Evolutionary conservation across 169 alveolate species (phyloP).

Genomic region (Plasmodium inui): DNA sequence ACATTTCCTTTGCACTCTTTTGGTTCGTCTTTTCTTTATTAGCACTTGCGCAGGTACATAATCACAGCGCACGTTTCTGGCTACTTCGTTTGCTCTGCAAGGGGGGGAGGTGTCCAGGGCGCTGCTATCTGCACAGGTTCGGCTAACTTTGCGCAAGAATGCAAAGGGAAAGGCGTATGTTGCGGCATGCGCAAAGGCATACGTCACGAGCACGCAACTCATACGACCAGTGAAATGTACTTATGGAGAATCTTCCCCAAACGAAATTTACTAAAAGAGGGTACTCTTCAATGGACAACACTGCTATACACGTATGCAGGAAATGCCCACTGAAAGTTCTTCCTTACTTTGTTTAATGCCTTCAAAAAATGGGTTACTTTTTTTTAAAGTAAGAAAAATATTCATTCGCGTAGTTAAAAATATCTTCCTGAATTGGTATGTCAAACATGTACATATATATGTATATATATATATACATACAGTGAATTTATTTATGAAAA

Average conservation of each 20-base stretch:
- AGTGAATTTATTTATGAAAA: neutral
- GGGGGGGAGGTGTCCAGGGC: neutral
- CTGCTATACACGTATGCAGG: neutral
- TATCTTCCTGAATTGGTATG: slow-evolving; percentile 54
- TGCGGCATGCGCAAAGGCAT: neutral
- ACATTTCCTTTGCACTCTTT: neutral
- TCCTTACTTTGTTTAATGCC: slow-evolving; percentile 17
- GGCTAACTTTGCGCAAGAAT: neutral
- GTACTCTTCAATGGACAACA: neutral
- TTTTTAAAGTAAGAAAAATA: slow-evolving; percentile 74
- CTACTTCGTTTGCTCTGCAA: neutral
- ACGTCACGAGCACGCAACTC: neutral
- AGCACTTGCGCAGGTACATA: neutral
- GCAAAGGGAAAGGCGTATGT: neutral
- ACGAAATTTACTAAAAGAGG: neutral
- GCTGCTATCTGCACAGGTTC: neutral
- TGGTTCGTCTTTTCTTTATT: neutral
- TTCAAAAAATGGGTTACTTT: slow-evolving; percentile 37
- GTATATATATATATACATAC: neutral
- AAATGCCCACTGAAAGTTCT: neutral
- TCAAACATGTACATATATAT: neutral
- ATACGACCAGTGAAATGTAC: neutral
- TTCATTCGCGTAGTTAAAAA: slow-evolving; percentile 74
- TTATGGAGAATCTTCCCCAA: neutral
- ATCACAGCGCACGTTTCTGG: neutral